Evolutionary conservation across 225 moss, liverwort and hornwort genomes (phyloP), one percentile per base, ranked within the genome.

Genomic region (Lunularia cruciata): DNA sequence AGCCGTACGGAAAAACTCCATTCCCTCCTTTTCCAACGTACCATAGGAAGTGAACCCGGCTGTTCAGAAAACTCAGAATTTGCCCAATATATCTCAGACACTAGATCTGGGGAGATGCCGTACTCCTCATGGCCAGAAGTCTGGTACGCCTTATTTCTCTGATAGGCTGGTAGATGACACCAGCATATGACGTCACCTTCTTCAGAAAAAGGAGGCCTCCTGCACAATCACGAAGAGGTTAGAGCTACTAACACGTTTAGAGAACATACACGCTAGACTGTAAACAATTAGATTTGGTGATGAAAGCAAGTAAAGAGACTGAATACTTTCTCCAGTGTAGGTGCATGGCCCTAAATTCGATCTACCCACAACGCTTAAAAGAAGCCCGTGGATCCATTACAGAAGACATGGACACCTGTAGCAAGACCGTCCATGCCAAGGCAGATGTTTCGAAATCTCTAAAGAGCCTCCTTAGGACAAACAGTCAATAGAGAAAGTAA

Each of bases 161-260:
- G 78, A 61, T 70, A 82, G 19, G 82, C 75, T 68, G 78, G 82
- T 35, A 82, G 51, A 59, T 82, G 82, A 39, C 82, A 82, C 82
- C 82, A 82, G 77, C 82, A 82, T 34, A 82, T 78, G 19, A 82
- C 82, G 71, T 82, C 82, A 62, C 82, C 82, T 64, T 82, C 82
- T 8, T 82, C 82, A 45, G 82, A 82, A 63, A 78, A 82, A 1
- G 82, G 82, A 20, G 82, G 82, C 49, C 82, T 60, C 82, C 82
- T 82, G 77, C 55, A 67, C 30, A 68, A 28, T 31, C 18, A n/a
- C n/a, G n/a, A n/a, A n/a, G n/a, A n/a, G n/a, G 28, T 8, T 54
- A 54, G 28, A 54, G 28, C 26, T 54, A 4, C 51, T 20, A 51
- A 51, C 5, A 0, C 4, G 5, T 51, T 22, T 20, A 8, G 10